Conservation (phyloP, 345 rosid species). For the Eucalyptus sp. region DNA sequence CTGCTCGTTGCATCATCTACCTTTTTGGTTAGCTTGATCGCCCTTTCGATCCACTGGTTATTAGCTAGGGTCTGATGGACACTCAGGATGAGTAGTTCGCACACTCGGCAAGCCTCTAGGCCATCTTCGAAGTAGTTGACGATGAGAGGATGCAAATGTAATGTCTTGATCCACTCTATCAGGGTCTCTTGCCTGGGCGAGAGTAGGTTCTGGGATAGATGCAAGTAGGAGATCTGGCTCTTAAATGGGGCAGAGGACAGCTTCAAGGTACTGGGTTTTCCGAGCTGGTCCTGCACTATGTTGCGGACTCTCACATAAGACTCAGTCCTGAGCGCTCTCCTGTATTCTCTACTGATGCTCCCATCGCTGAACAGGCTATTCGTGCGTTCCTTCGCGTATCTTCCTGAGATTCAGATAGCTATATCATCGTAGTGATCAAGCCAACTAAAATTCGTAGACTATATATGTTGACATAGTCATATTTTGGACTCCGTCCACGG, state of each 20-base stretch:
- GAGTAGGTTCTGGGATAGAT: constrained; percentile 43
- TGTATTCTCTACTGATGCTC: not conserved
- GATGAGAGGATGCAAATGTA: constrained; percentile 27
- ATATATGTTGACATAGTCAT: not conserved
- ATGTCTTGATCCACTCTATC: constrained; percentile 14
- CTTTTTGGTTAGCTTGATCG: constrained; percentile 23
- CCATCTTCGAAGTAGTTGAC: constrained; percentile 35
- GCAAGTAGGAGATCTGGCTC: not conserved
- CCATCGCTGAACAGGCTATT: not conserved
- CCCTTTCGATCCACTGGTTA: constrained; percentile 31
- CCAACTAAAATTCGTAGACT: not conserved
- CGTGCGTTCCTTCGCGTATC: not conserved
- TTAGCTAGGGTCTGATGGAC: constrained; percentile 35
- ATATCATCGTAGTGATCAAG: not conserved
- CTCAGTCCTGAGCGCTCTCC: not conserved
- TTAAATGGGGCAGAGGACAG: not conserved
- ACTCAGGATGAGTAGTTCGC: constrained; percentile 46
- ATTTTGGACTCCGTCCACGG: not conserved
- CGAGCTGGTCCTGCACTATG: not conserved
- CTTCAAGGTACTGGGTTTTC: not conserved
- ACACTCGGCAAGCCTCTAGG: constrained; percentile 36
- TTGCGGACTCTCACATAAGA: not conserved
- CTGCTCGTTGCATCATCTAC: not conserved
- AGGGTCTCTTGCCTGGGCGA: constrained; percentile 47
- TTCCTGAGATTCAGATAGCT: not conserved